Conservation (phyloP, 441 rosid species). For the Jatropha podagrica region DNA sequence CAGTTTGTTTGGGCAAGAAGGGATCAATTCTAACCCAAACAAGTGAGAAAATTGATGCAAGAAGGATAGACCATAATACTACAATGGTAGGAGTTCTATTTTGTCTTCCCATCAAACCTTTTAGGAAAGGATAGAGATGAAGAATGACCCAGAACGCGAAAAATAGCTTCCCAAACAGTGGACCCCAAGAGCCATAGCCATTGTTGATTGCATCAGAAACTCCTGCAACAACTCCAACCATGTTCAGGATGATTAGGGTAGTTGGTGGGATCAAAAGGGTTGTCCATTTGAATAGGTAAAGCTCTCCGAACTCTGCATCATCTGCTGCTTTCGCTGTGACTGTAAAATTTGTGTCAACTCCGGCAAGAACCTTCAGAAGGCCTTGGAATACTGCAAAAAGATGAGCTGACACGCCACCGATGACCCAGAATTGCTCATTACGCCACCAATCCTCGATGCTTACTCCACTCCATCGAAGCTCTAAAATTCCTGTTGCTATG, state of each 20-base stretch:
- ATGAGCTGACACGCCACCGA: constrained; percentile 92
- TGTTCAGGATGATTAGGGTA: constrained; percentile 74
- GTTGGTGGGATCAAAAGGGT: constrained; percentile 92
- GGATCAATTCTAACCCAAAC: constrained; percentile 95
- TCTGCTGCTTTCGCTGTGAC: constrained; percentile 85
- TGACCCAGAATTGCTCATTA: constrained; percentile 95
- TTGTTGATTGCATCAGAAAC: constrained; percentile 86
- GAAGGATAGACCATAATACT: constrained; percentile 82
- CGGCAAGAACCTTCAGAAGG: constrained; percentile 84
- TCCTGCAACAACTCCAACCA: constrained; percentile 92
- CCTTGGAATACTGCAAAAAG: constrained; percentile 92
- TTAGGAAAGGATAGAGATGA: constrained; percentile 94
- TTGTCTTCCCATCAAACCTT: constrained; percentile 84
- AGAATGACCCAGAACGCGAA: constrained; percentile 94
- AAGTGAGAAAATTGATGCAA: constrained; percentile 81
- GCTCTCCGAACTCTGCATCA: constrained; percentile 78
- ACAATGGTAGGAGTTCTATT: constrained; percentile 92
- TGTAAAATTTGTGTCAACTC: constrained; percentile 90
- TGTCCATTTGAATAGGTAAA: constrained; percentile 93
- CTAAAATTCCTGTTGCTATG: constrained; percentile 76
- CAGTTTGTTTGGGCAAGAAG: constrained; percentile 82
- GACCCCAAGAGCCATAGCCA: constrained; percentile 91
- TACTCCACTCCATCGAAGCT: constrained; percentile 88
- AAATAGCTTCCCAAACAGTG: constrained; percentile 85
- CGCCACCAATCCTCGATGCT: constrained; percentile 90